Evolutionary conservation across 116 monocot species (phyloP).

Genomic region (Dioscorea cayenensis): DNA sequence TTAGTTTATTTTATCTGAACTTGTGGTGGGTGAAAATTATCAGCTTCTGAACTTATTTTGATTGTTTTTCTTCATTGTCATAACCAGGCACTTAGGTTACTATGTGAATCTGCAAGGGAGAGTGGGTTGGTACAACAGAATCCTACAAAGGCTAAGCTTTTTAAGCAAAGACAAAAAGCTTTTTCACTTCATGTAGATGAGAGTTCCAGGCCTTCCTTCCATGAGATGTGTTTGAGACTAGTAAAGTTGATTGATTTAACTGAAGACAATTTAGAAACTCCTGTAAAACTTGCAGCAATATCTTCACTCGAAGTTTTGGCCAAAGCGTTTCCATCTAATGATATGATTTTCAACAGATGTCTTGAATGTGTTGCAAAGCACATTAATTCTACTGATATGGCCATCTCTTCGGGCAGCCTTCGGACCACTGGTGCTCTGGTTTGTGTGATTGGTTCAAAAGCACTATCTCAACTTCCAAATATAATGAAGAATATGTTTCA

Average conservation of each 20-base stretch:
- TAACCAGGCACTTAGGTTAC: slow-evolving; percentile 52
- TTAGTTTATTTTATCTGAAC: not conserved
- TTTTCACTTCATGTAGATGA: slow-evolving; percentile 33
- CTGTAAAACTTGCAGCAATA: slow-evolving; percentile 48
- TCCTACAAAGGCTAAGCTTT: slow-evolving; percentile 17
- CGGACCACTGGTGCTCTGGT: slow-evolving; percentile 48
- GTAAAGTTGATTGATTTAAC: slow-evolving; percentile 43
- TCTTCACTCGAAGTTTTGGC: slow-evolving; percentile 70
- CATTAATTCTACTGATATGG: slow-evolving; percentile 47
- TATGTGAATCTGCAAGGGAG: slow-evolving; percentile 64
- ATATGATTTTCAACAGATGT: slow-evolving; percentile 26
- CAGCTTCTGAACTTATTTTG: not conserved
- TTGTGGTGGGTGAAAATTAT: not conserved
- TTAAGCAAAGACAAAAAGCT: slow-evolving; percentile 10
- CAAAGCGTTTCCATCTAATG: slow-evolving; percentile 45
- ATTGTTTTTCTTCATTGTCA: slow-evolving; percentile 3
- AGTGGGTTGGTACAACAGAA: slow-evolving; percentile 27
- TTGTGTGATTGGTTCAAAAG: slow-evolving; percentile 70
- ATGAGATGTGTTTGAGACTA: slow-evolving; percentile 54
- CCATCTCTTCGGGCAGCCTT: slow-evolving; percentile 56
- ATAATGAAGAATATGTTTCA: slow-evolving; percentile 57
- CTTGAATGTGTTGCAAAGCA: slow-evolving; percentile 48
- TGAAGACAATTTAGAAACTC: slow-evolving; percentile 14
- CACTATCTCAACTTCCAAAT: slow-evolving; percentile 59
- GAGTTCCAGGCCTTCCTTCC: slow-evolving; percentile 35